Conservation (phyloP, 257 asterid genomes). For the Solanum sitiens region DNA sequence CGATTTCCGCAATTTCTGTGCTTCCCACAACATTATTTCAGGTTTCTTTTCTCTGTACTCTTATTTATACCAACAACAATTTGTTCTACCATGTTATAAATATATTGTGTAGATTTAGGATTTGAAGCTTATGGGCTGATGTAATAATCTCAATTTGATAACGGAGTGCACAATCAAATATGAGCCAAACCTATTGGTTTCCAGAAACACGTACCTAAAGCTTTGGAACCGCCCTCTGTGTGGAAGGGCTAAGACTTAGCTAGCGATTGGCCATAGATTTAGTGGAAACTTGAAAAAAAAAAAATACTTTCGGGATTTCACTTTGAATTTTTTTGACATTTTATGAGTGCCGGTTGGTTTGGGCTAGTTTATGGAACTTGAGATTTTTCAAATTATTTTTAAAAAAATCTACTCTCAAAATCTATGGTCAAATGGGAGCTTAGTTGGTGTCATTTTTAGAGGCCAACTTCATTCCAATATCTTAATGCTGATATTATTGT, state of each 20-base stretch:
- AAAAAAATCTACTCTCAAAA: too few relatives aligned
- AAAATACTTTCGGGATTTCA: too few relatives aligned
- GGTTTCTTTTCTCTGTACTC: slow-evolving; percentile 25
- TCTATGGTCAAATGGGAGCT: too few relatives aligned
- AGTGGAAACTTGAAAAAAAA: too few relatives aligned
- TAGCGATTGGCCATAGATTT: too few relatives aligned
- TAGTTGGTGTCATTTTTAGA: not conserved
- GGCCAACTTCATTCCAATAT: not conserved
- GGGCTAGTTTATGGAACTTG: too few relatives aligned
- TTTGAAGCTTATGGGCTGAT: not conserved
- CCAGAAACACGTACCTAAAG: not conserved
- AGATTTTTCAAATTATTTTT: too few relatives aligned
- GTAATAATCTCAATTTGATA: not conserved
- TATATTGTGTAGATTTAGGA: not conserved
- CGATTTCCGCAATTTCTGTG: slow-evolving; percentile 49
- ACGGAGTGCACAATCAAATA: too few relatives aligned
- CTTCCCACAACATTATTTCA: slow-evolving; percentile 56
- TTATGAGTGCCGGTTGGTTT: too few relatives aligned
- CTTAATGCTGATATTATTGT: not conserved
- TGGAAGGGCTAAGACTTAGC: not conserved
- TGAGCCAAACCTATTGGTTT: too few relatives aligned
- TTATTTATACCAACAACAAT: not conserved
- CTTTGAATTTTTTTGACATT: too few relatives aligned
- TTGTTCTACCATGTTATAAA: not conserved
- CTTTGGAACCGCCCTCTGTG: not conserved